Base-by-base conservation (phyloP, 1,284 basidiomycete genomes). In the Waitea zeae region DNA sequence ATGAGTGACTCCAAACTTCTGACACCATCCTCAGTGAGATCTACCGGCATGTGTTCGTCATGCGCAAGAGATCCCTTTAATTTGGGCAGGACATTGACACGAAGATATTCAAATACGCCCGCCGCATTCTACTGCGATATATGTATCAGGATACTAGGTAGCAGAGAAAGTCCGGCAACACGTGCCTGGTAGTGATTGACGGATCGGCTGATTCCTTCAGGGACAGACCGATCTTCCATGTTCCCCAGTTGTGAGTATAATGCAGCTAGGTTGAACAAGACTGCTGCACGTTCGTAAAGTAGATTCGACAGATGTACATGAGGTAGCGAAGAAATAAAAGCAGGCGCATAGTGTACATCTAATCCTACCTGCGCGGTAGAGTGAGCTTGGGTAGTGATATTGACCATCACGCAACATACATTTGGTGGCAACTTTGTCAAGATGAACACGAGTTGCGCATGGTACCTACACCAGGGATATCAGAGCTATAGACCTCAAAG, bases 231-330 rank as follows among this genome's bases (percentile, higher is more conserved):
- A 49, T 84, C 73, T 47, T 80, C 72, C 0, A 59, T 48, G 2
- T 60, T 54, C 0, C 73, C 83, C 11, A 86, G 54, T 40, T 81
- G 75, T 1, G 81, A 84, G 47, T 80, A 84, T 12, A 88, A 54
- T 1, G 84, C 72, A 0, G 80, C 84, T 2, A 93, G 61, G 49
- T 95, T 93, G 62, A 81, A 92, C 2, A 95, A 54, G 0, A 83
- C 62, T 4, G 69, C 61, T 2, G 77, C 72, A 9, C 81, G 66
- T 50, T 95, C 90, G 44, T 78, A 93, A 5, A 68, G 58, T 13
- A 95, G 57, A 42, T 77, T 87, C n/a, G 60, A 62, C 12, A 87
- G 55, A 0, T 72, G 64, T 33, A 83, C 56, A 6, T 11, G 29
- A 2, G 80, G 72, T 1, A 74, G 43, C 9, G 67, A 59, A 0